Evolutionary conservation across 2,329 filamentous ascomycete genomes (phyloP), one percentile per base, ranked within the genome.

Genomic region (Blastomyces silverae): DNA sequence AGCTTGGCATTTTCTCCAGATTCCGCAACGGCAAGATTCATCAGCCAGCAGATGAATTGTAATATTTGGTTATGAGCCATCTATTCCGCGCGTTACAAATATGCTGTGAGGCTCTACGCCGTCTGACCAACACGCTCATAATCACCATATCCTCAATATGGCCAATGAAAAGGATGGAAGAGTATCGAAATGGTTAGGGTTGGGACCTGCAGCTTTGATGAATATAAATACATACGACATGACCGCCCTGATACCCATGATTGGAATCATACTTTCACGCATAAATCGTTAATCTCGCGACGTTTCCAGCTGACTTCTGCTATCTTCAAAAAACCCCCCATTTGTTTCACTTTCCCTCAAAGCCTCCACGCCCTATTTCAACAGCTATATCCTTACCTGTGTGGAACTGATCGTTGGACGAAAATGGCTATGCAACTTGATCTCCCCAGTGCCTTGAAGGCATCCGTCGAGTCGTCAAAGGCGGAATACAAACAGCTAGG

Each of bases 401-500:
- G 25, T 15, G 25, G 20, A 15, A 31, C 50, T 20, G 7, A 53
- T 25, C 4, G 5, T 7, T 25, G 20, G n/a, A 20, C 31, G 34
- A 57, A 20, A 39, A 57, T 39, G 55, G 55, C 31, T 6, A 25
- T 39, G 8, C 55, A 34, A 22, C 17, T n/a, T 64, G n/a, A 34
- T 31, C n/a, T 64, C 39, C 56, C 57, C 17, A 28, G 42, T 6
- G 3, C 22, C 7, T 34, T 65, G 15, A n/a, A 46, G 28, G 37
- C 37, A 11, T 62, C 64, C 11, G 11, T 65, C 37, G 59, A 65
- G 46, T 13, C 28, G 11, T 62, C 64, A 37, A 62, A 65, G 39
- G 64, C 52, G 46, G 48, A 62, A 42, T 62, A 62, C 34, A 56
- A 7, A 28, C 61, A 61, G 34, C 65, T 72, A 13, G 67, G 68